Percentiles rank a stretch among this genome's conserved stretches.
Conservation (phyloP, 176 grass and related monocot genomes). For the Neostapfia colusana region DNA sequence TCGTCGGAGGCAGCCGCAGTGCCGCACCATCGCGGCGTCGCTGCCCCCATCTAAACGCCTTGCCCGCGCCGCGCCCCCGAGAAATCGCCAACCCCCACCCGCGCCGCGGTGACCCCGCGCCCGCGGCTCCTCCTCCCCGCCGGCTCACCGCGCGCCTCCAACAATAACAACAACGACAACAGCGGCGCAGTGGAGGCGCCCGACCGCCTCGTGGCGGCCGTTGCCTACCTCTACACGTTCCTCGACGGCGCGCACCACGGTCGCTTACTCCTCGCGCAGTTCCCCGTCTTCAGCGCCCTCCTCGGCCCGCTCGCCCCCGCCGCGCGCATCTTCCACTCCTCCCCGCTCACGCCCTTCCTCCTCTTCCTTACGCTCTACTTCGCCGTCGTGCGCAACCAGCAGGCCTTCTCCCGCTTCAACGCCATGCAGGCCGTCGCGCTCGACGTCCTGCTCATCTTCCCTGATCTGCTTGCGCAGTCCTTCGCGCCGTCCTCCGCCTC, state of each 20-base stretch:
- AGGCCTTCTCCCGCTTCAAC: constrained; percentile 90
- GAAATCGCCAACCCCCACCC: constrained; percentile 12
- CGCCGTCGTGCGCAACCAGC: constrained; percentile 73
- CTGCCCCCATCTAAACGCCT: constrained; percentile 10
- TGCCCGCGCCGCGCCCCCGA: not conserved
- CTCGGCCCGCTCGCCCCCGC: constrained; percentile 73
- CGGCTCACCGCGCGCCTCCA: constrained; percentile 34
- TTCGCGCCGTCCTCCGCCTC: constrained; percentile 43
- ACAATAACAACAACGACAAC: constrained; percentile 51
- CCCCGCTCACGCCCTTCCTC: constrained; percentile 75
- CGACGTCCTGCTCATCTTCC: constrained; percentile 86
- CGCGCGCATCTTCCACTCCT: constrained; percentile 76
- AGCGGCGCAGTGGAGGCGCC: constrained; percentile 62
- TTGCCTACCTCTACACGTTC: constrained; percentile 92
- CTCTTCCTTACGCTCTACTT: constrained; percentile 97
- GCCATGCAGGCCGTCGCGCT: constrained; percentile 94
- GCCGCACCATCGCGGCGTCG: constrained; percentile 24
- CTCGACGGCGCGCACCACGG: constrained; percentile 79
- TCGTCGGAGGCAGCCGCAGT: constrained; percentile 10
- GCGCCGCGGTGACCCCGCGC: not conserved
- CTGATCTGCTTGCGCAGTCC: constrained; percentile 71
- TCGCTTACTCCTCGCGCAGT: constrained; percentile 60
- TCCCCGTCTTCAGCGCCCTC: constrained; percentile 60
- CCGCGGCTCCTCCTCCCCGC: constrained; percentile 11
- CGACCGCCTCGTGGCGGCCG: constrained; percentile 72